Evolutionary conservation across 306 rosid species (phyloP).

Genomic region (Lathyrus aphaca): DNA sequence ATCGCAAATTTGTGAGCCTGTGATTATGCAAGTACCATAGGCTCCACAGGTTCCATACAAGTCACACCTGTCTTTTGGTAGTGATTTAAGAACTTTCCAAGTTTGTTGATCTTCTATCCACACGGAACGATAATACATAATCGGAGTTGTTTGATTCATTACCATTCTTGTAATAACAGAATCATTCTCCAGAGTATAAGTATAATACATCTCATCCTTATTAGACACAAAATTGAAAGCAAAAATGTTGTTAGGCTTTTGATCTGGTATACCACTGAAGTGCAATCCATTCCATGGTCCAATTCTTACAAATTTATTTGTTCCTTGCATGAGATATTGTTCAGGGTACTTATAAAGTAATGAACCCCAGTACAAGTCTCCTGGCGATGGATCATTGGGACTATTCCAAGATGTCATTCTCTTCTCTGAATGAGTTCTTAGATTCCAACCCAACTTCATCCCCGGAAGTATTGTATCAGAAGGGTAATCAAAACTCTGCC

Average conservation of each 20-base stretch:
- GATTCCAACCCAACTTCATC: constrained; percentile 64
- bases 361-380: constrained; percentile 34
- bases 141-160: constrained; percentile 33
- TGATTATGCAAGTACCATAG: constrained; percentile 39
- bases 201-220: constrained; percentile 35
- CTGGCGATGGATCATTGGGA: constrained; percentile 52
- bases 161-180: constrained; percentile 37
- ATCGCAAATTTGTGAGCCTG: constrained; percentile 27
- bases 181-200: background rate
- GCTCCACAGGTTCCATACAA: constrained; percentile 44
- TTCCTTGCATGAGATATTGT: constrained; percentile 36
- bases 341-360: constrained; percentile 39
- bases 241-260: constrained; percentile 23
- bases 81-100: constrained; percentile 38
- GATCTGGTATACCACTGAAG: constrained; percentile 37
- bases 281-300: constrained; percentile 49
- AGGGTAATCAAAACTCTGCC: constrained; percentile 37
- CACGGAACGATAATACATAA: background rate
- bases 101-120: constrained; percentile 19
- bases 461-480: constrained; percentile 54
- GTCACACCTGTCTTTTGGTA: constrained; percentile 43
- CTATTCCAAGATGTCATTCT: constrained; percentile 54
- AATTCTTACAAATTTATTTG: constrained; percentile 1
- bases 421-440: constrained; percentile 41
- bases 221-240: constrained; percentile 10